These are phyloP conservation scores for Sistotremastrum suecicum DNA, from an alignment of 768 basidiomycete species.

Conservation along the genomic window DNA sequence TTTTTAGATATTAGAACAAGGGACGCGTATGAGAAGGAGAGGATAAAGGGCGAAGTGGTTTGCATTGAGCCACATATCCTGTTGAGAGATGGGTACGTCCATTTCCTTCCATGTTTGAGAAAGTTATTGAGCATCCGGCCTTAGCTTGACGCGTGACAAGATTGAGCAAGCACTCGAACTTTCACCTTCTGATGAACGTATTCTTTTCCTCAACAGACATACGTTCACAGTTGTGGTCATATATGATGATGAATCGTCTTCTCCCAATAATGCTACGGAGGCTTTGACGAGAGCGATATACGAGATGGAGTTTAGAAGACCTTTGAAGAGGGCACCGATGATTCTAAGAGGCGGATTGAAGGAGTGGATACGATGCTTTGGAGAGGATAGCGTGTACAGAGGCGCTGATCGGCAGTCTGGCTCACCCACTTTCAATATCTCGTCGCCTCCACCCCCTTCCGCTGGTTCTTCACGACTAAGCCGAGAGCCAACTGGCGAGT, in stretches of 20 bases:
- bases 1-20: constrained; percentile 75
- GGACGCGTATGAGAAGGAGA: constrained; percentile 60
- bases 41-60: constrained; percentile 54
- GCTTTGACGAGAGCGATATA: constrained; percentile 55
- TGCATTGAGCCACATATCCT: constrained; percentile 80
- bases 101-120: neutral
- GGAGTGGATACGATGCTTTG: constrained; percentile 54
- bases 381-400: constrained; percentile 22
- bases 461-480: too few species aligned
- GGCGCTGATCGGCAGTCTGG: neutral
- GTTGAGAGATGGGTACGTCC: constrained; percentile 47
- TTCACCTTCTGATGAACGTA: constrained; percentile 53
- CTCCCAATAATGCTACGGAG: constrained; percentile 36
- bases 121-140: neutral
- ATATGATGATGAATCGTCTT: constrained; percentile 56
- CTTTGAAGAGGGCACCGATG: constrained; percentile 63
- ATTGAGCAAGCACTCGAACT: constrained; percentile 67
- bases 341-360: constrained; percentile 74
- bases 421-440: neutral
- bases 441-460: neutral
- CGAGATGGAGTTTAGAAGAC: constrained; percentile 57
- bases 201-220: constrained; percentile 71
- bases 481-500: too few species aligned
- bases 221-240: constrained; percentile 82
- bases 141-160: constrained; percentile 46